These are phyloP conservation scores for Kregervanrija pseudodelftensis DNA, from an alignment of 805 yeast genomes.

Conservation along the genomic window DNA sequence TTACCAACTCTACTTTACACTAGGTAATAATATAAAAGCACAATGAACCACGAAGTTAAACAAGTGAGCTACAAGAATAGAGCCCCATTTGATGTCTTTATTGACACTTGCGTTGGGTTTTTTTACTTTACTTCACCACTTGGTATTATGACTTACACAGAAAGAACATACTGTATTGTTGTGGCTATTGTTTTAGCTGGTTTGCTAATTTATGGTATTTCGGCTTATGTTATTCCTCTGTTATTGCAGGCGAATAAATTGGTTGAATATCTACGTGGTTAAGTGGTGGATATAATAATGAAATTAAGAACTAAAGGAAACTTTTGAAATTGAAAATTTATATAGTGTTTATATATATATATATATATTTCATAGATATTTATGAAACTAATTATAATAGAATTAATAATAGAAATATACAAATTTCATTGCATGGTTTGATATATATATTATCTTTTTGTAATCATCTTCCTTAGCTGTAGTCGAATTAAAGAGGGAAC, in stretches of 20 bases:
- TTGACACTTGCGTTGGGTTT: constrained; percentile 2
- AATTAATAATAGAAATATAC: background rate
- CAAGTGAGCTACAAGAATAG: too few species aligned
- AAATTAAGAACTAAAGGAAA: background rate
- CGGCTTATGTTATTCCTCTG: constrained; percentile 2
- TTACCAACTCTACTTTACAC: too few species aligned
- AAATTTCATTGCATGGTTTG: background rate
- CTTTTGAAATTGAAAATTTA: background rate
- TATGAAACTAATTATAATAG: background rate
- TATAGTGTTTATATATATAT: background rate
- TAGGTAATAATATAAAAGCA: too few species aligned
- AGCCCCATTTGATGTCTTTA: background rate
- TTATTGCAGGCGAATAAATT: background rate
- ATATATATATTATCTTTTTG: background rate
- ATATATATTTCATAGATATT: too few species aligned
- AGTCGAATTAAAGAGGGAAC: background rate
- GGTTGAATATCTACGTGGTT: background rate
- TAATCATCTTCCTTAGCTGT: background rate
- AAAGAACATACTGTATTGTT: constrained; percentile 1
- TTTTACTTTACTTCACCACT: constrained; percentile 2
- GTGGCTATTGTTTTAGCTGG: background rate
- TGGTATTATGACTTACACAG: constrained; percentile 4
- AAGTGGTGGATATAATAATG: background rate
- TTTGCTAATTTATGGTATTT: background rate
- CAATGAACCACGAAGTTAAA: too few species aligned